A percentile compares a stretch with the other conserved stretches of the same genome.
These are phyloP conservation scores for Daphne laureola DNA, from an alignment of 441 rosid species.

Conservation along the genomic window DNA sequence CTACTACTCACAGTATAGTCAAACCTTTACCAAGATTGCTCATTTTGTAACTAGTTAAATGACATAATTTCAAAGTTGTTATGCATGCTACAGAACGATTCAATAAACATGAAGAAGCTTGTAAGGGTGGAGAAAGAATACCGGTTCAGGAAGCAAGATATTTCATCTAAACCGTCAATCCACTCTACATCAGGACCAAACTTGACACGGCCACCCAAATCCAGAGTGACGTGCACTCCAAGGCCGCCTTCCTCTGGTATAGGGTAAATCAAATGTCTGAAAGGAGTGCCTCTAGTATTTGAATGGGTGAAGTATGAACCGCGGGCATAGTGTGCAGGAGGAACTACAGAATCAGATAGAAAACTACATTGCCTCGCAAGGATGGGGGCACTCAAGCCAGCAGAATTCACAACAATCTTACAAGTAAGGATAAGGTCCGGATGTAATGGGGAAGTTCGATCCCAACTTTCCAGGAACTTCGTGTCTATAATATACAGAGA, in stretches of 20 bases:
- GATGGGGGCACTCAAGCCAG: constrained; percentile 67
- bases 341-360: constrained; percentile 29
- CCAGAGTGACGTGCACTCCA: constrained; percentile 86
- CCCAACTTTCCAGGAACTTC: constrained; percentile 33
- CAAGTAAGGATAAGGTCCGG: constrained; percentile 61
- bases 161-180: constrained; percentile 49
- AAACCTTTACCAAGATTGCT: constrained; percentile 21
- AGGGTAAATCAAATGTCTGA: constrained; percentile 68
- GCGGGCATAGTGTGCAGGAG: constrained; percentile 61
- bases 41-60: too few relatives aligned
- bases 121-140: constrained; percentile 16
- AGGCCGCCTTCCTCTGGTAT: constrained; percentile 89
- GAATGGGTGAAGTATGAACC: constrained; percentile 77
- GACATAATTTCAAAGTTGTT: too few relatives aligned
- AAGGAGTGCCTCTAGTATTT: constrained; percentile 41
- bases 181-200: constrained; percentile 96
- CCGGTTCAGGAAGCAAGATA: constrained; percentile 71
- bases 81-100: too few relatives aligned
- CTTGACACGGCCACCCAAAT: constrained; percentile 77
- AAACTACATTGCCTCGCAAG: constrained; percentile 64
- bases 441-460: constrained; percentile 20
- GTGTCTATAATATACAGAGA: constrained; percentile 46
- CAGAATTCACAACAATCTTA: constrained; percentile 65
- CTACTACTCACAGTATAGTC: constrained; percentile 52
- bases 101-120: not conserved